These are phyloP conservation scores for Edaphochlamys debaryana DNA, from an alignment of 139 green algal genomes.

Conservation along the genomic window DNA sequence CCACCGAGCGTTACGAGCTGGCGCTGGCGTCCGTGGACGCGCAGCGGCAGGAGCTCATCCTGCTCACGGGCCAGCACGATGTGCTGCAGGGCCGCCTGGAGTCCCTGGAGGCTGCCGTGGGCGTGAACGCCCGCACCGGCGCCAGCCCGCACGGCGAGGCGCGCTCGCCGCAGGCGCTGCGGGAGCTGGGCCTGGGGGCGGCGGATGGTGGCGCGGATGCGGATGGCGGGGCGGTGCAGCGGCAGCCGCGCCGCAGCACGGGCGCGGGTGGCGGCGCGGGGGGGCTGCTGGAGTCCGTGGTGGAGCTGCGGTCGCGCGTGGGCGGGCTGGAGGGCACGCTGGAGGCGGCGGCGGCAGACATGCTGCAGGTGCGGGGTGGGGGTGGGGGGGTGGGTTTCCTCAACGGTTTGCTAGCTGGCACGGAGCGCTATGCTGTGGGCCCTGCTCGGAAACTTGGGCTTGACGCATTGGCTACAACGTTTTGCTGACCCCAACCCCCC, in stretches of 20 bases:
- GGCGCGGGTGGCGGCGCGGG: background rate
- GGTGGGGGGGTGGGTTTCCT: too few relatives aligned
- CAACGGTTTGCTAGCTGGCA: background rate
- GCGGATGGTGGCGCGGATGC: background rate
- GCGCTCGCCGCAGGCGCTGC: background rate
- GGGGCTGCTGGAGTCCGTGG: slow-evolving; percentile 13
- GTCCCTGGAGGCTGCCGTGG: slow-evolving; percentile 6
- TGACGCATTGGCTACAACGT: too few relatives aligned
- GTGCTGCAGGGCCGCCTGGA: slow-evolving; percentile 2
- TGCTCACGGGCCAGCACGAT: slow-evolving; percentile 26
- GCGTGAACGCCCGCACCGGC: background rate
- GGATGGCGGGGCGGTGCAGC: background rate
- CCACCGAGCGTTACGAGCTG: slow-evolving; percentile 1
- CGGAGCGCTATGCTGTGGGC: too few relatives aligned
- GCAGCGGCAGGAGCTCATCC: slow-evolving; percentile 10
- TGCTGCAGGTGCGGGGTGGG: slow-evolving; percentile 17
- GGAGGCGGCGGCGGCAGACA: background rate
- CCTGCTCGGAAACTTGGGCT: too few relatives aligned
- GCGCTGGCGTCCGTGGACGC: background rate
- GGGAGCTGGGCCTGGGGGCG: background rate
- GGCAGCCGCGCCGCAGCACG: background rate
- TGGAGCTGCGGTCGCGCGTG: background rate
- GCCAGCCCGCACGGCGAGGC: background rate
- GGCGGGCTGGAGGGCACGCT: slow-evolving; percentile 4
- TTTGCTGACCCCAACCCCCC: too few relatives aligned